Conservation (phyloP, 2,329 filamentous ascomycete species). For the Phaeophleospora eucalypticola region DNA sequence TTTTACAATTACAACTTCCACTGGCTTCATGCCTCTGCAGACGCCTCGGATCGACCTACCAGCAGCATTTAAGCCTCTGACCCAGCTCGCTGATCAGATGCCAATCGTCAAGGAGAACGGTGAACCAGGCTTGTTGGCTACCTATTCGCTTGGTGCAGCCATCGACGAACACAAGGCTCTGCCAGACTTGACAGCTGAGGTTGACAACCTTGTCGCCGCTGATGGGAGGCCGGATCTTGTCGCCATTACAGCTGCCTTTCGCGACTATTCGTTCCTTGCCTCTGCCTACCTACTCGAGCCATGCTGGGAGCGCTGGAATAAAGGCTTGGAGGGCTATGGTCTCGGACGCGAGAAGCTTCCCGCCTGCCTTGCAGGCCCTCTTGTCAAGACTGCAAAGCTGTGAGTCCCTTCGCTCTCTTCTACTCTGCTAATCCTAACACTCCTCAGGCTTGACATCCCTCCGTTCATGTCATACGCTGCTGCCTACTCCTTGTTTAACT, state of each 20-base stretch:
- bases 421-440: slow-evolving; percentile 1
- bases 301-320: slow-evolving; percentile 68
- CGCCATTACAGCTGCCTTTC: slow-evolving; percentile 78
- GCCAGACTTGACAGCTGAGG: slow-evolving; percentile 67
- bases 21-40: slow-evolving; percentile 68
- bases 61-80: slow-evolving; percentile 66
- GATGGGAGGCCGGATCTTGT: slow-evolving; percentile 70
- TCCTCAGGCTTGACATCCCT: slow-evolving; percentile 64
- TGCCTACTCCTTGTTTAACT: slow-evolving; percentile 61
- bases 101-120: slow-evolving; percentile 73
- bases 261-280: slow-evolving; percentile 87
- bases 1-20: slow-evolving; percentile 73
- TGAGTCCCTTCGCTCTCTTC: slow-evolving; percentile 38
- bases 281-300: slow-evolving; percentile 89
- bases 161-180: slow-evolving; percentile 61
- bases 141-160: slow-evolving; percentile 68
- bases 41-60: slow-evolving; percentile 56
- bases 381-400: slow-evolving; percentile 80
- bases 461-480: slow-evolving; percentile 85
- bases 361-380: slow-evolving; percentile 69
- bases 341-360: slow-evolving; percentile 71
- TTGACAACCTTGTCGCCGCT: slow-evolving; percentile 39
- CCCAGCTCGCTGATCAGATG: slow-evolving; percentile 70
- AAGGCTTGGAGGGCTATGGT: slow-evolving; percentile 68
- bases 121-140: slow-evolving; percentile 70